These are phyloP conservation scores for Sordariomycetes sp. DNA, from an alignment of 2,329 filamentous ascomycete species.

Conservation along the genomic window DNA sequence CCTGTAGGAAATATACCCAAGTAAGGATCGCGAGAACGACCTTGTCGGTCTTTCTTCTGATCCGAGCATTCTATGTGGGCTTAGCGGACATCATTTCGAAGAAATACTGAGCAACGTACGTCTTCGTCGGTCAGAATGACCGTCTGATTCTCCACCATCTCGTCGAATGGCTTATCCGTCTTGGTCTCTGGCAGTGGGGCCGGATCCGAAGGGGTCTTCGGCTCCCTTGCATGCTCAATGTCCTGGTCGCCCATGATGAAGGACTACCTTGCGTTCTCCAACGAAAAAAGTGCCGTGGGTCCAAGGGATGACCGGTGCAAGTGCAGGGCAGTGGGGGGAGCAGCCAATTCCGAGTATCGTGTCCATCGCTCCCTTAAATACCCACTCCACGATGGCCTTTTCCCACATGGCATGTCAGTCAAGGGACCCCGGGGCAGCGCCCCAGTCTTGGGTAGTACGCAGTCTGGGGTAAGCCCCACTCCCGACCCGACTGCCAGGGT, in stretches of 20 bases:
- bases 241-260: background rate
- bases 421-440: background rate
- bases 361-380: background rate
- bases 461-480: background rate
- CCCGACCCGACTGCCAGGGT: background rate
- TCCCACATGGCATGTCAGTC: background rate
- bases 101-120: background rate
- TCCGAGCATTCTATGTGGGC: background rate
- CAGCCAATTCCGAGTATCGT: too few relatives aligned
- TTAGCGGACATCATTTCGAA: background rate
- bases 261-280: background rate
- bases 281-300: background rate
- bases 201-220: background rate
- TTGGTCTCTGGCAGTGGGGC: background rate
- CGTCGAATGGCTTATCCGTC: background rate
- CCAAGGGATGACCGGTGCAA: background rate
- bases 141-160: background rate
- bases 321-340: background rate
- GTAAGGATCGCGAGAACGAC: conserved; percentile 31
- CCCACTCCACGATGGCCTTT: background rate
- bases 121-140: background rate
- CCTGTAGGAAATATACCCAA: conserved; percentile 34
- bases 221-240: background rate
- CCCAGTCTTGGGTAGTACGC: background rate
- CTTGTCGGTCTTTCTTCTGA: conserved; percentile 16